A percentile compares a stretch with the other conserved stretches of the same genome.
Conservation (phyloP, 441 rosid genomes). For the Sinapis alba region DNA sequence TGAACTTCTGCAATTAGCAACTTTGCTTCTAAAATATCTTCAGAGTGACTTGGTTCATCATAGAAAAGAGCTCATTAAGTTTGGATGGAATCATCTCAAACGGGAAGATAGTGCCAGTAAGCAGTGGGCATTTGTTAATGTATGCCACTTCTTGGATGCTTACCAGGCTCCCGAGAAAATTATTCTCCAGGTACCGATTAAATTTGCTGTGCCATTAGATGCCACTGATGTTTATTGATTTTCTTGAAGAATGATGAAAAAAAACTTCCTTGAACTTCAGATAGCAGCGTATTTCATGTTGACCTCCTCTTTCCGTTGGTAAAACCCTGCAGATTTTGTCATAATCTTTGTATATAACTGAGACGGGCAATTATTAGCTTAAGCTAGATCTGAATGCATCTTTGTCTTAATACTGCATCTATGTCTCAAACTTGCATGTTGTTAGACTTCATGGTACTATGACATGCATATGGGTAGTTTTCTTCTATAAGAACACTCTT, state of each 20-base stretch:
- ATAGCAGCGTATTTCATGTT: constrained; percentile 12
- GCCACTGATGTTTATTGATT: constrained; percentile 10
- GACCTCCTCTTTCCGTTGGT: not conserved
- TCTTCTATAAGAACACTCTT: not conserved
- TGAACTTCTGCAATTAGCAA: constrained; percentile 98
- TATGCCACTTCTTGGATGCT: constrained; percentile 99
- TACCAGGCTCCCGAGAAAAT: constrained; percentile 99
- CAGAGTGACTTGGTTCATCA: constrained; percentile 96
- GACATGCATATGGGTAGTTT: constrained; percentile 18
- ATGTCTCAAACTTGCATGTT: constrained; percentile 22
- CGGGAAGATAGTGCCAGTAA: constrained; percentile 99
- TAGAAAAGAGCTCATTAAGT: constrained; percentile 97
- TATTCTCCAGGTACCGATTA: constrained; percentile 81
- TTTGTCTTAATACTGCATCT: constrained; percentile 19
- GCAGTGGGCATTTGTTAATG: constrained; percentile 99
- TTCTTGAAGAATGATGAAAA: constrained; percentile 8
- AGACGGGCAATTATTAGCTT: constrained; percentile 18
- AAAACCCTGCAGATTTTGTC: constrained; percentile 12
- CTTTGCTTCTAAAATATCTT: constrained; percentile 95
- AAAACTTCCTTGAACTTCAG: constrained; percentile 4
- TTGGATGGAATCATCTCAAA: constrained; percentile 99
- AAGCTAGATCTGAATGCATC: constrained; percentile 18
- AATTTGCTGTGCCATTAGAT: constrained; percentile 13
- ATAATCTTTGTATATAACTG: constrained; percentile 3
- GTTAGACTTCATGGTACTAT: constrained; percentile 21